Evolutionary conservation across 2,329 filamentous ascomycete genomes (phyloP).

Genomic region (Ophiocordyceps sinensis): DNA sequence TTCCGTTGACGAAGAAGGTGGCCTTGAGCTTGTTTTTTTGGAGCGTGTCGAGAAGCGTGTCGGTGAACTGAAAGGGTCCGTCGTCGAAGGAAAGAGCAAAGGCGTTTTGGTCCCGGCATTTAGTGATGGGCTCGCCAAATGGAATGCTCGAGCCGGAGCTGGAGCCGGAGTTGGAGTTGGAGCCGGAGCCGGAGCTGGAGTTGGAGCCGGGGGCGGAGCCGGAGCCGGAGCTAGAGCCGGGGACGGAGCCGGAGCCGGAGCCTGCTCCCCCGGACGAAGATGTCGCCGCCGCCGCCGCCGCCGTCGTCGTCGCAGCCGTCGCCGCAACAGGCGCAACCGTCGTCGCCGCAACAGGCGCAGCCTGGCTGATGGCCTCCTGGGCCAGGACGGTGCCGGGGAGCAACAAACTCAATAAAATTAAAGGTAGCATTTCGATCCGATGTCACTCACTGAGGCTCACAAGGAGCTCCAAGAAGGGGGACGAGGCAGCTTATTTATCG

Average conservation of each 20-base stretch:
- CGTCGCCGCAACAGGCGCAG: too few species aligned
- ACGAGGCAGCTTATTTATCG: neutral
- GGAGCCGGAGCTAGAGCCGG: neutral
- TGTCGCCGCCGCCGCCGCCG: too few species aligned
- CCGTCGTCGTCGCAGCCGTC: too few species aligned
- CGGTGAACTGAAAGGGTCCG: constrained; percentile 21
- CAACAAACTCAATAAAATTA: neutral
- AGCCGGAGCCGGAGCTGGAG: neutral
- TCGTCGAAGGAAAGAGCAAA: constrained; percentile 26
- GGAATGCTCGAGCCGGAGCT: neutral
- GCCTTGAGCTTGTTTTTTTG: constrained; percentile 10
- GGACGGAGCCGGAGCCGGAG: too few species aligned
- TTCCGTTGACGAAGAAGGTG: constrained; percentile 13
- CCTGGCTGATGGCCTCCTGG: neutral
- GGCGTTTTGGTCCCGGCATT: constrained; percentile 10
- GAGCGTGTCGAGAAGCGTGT: constrained; percentile 16
- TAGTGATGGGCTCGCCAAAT: constrained; percentile 7
- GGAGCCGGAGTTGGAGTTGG: neutral
- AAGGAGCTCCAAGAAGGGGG: neutral
- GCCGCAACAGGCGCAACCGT: too few species aligned
- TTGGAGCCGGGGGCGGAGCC: too few species aligned
- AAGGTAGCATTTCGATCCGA: neutral
- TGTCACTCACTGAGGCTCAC: neutral
- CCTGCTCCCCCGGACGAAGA: neutral
- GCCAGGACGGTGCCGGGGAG: neutral